A percentile compares a stretch with the other conserved stretches of the same genome.
These are phyloP conservation scores for Arthroderma uncinatum DNA, from an alignment of 2,329 filamentous ascomycete genomes.

Conservation along the genomic window DNA sequence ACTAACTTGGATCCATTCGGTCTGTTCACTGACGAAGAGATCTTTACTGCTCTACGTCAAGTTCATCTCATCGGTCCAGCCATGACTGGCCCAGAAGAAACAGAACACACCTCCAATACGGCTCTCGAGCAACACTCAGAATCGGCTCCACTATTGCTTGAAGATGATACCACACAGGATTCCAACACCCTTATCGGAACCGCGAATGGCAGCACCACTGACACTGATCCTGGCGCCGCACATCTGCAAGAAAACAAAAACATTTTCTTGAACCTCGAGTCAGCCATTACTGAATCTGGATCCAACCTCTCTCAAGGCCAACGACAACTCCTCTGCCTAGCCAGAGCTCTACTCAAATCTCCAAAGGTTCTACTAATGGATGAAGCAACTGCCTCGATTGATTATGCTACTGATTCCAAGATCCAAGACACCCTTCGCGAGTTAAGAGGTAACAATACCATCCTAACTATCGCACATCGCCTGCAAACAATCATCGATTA, in stretches of 20 bases:
- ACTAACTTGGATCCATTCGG: constrained; percentile 89
- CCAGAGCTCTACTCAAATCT: constrained; percentile 79
- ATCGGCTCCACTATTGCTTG: background rate
- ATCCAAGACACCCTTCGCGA: constrained; percentile 96
- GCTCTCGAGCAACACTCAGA: constrained; percentile 2
- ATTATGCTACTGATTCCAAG: constrained; percentile 89
- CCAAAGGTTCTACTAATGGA: constrained; percentile 98
- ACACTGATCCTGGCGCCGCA: constrained; percentile 12
- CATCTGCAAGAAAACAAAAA: constrained; percentile 68
- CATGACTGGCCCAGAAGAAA: constrained; percentile 17
- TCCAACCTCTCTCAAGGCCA: constrained; percentile 94
- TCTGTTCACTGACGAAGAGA: constrained; percentile 77
- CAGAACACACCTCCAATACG: constrained; percentile 15
- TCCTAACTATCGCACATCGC: constrained; percentile 91
- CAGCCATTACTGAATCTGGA: constrained; percentile 76
- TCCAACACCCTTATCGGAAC: constrained; percentile 9
- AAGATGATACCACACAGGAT: constrained; percentile 2
- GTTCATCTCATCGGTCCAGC: constrained; percentile 64
- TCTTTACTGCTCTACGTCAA: constrained; percentile 73
- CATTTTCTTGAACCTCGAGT: constrained; percentile 77
- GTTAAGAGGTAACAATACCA: constrained; percentile 66
- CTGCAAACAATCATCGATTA: constrained; percentile 97
- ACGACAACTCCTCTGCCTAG: constrained; percentile 85
- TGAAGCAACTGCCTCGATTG: constrained; percentile 93
- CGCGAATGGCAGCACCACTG: constrained; percentile 2